Base-by-base conservation (phyloP, 2,329 filamentous ascomycete genomes). In the Teratosphaeria epicoccoides region DNA sequence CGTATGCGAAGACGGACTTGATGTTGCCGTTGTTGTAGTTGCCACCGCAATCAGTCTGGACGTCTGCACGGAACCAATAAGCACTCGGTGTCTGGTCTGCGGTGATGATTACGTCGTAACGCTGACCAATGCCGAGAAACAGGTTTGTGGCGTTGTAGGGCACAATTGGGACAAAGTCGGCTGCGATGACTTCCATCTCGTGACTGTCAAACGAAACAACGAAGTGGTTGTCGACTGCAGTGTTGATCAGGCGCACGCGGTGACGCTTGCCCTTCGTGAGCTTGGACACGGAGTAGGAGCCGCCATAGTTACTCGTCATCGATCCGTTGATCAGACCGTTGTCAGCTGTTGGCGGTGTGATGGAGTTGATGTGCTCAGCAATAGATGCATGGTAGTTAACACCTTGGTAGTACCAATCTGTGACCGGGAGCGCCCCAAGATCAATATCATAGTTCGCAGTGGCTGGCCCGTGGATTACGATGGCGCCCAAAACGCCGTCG, bases 371-470 rank as follows among this genome's bases (percentile, higher is more conserved):
- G 40, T 61, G 58, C 58, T 70, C 54, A 2, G 65, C 56, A 59
- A 66, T 46, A 59, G 58, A 45, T 62, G 61, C 56, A 2, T 60
- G 57, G 3, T 57, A 56, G 50, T 54, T 59, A 20, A 63, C 58
- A 20, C 59, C 60, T 22, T 53, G 57, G 50, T 66, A 66, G 55
- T 64, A 55, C 82, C 82, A 87, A 60, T 87, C 84, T 14, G 73
- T 76, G 5, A 85, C 61, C 24, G 81, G 71, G 1, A 85, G 58
- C 10, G 74, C 67, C 2, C 83, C 83, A 0, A 84, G 69, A 59
- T 87, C 83, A 47, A 77, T 72, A 54, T 87, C 81, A 58, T 83
- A 84, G 59, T 80, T 73, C 12, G 74, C 70, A 2, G 76, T 75
- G 0, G 75, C 72, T 0, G 81, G 81, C 0, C 81, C 82, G 50